Percentiles rank a stretch among this genome's conserved stretches.
phyloP scores from a whole-genome alignment of 1,284 basidiomycete genomes.

The Salmacisia buchloeana region DNA sequence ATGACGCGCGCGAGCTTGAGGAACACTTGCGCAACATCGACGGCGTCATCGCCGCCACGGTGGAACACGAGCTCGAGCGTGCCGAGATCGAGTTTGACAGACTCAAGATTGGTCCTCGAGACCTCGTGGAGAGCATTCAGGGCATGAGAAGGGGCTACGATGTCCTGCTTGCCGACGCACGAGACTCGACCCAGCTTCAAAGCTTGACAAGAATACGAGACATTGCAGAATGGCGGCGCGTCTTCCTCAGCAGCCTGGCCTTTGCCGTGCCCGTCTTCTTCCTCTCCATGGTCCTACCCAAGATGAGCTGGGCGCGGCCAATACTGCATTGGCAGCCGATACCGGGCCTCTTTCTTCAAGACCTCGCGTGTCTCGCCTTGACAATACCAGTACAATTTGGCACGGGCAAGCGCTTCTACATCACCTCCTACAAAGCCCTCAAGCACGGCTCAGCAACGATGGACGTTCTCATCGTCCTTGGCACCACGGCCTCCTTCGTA shows the following conservation, averaged over 20 bases:
- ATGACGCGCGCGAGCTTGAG: slow-evolving; percentile 75
- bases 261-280: slow-evolving; percentile 93
- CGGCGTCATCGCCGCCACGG: slow-evolving; percentile 31
- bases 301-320: slow-evolving; percentile 52
- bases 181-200: slow-evolving; percentile 77
- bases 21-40: slow-evolving; percentile 63
- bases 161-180: slow-evolving; percentile 71
- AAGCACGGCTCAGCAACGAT: slow-evolving; percentile 79
- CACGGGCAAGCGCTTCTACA: slow-evolving; percentile 81
- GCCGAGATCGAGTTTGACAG: slow-evolving; percentile 36
- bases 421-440: slow-evolving; percentile 80
- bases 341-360: slow-evolving; percentile 66
- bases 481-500: slow-evolving; percentile 85
- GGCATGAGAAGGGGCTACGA: slow-evolving; percentile 76
- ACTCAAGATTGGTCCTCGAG: slow-evolving; percentile 27
- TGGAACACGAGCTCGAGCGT: slow-evolving; percentile 39
- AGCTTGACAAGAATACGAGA: slow-evolving; percentile 88
- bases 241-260: slow-evolving; percentile 67
- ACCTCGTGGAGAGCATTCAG: slow-evolving; percentile 54
- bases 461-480: slow-evolving; percentile 91
- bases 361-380: slow-evolving; percentile 72
- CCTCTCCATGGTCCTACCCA: slow-evolving; percentile 77
- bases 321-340: slow-evolving; percentile 43
- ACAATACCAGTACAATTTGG: slow-evolving; percentile 92
- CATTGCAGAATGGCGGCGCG: slow-evolving; percentile 78